Evolutionary conservation across 2,329 filamentous ascomycete species (phyloP).

Genomic region (Ophiostoma triangulosporum): DNA sequence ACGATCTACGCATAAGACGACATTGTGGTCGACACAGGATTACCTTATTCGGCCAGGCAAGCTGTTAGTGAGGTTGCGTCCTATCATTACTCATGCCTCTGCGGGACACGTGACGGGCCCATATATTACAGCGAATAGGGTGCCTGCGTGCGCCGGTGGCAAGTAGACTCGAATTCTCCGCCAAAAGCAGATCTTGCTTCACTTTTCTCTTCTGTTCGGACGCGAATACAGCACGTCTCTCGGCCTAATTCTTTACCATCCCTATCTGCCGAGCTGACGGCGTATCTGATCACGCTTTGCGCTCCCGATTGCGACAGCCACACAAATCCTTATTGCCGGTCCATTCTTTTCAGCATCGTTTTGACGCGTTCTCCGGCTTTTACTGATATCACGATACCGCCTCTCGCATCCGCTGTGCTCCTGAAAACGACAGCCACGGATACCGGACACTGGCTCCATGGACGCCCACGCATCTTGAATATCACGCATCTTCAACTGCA

Average conservation of each 20-base stretch:
- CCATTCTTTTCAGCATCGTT: background rate
- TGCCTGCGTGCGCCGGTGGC: background rate
- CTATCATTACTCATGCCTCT: background rate
- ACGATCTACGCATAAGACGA: too few species aligned
- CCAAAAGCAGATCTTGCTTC: slow-evolving; percentile 4
- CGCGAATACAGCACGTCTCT: slow-evolving; percentile 1
- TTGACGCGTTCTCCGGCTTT: background rate
- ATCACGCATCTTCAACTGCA: background rate
- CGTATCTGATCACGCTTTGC: background rate
- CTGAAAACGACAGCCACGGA: background rate
- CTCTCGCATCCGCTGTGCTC: background rate
- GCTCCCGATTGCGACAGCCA: background rate
- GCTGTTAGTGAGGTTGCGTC: background rate
- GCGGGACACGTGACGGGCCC: background rate
- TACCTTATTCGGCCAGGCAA: background rate
- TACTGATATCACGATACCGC: background rate
- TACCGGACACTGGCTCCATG: background rate
- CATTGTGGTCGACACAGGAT: background rate
- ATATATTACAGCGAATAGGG: background rate
- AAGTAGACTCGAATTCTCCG: slow-evolving; percentile 4
- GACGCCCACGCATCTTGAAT: background rate
- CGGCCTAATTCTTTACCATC: background rate
- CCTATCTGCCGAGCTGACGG: background rate
- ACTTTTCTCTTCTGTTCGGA: slow-evolving; percentile 1
- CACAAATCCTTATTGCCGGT: too few species aligned